Evolutionary conservation across 2,329 filamentous ascomycete species (phyloP), one percentile per base, ranked within the genome.

Genomic region (Fusarium agapanthi): DNA sequence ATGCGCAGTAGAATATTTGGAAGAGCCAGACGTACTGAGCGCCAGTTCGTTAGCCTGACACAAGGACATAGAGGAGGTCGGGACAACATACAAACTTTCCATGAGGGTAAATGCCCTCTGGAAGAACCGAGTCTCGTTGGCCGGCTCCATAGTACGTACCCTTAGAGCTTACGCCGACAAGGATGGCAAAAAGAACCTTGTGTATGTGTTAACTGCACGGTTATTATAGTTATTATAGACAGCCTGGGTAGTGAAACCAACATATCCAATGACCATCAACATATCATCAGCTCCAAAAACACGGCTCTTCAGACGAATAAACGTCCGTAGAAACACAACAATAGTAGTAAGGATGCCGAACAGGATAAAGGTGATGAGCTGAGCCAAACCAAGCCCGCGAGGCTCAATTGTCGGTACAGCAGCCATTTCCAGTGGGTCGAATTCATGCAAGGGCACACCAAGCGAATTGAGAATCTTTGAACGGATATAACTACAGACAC

Each of bases 1-100:
- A 48, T 16, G 5, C 3, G 6, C 35, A 62, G 20, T 58, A 62
- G 7, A 57, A 47, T 22, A 48, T 40, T 12, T 62, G 53, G 41
- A 15, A 15, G 7, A 40, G 43, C 60, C 60, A 62, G 26, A 62
- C 7, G n/a, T 58, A 62, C 60, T 62, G 16, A 7, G 5, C 26
- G 5, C 14, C 8, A 18, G 24, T 1, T 4, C 0, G 11, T 43
- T 18, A 28, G 22, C n/a, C 12, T 18, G 13, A 22, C 1, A 7
- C 15, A 9, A 10, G 16, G 12, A 13, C 7, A 40, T 7, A 18
- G 14, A 14, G 6, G 6, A 24, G 24, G 3, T 2, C 9, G 0
- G 14, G 4, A 15, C 5, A 11, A 3, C 43, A 7, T 32, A 59
- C 44, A 28, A 30, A 28, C 24, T 1, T 50, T 16, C 56, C 56